These are phyloP conservation scores for Apiotrichum brassicae DNA, from an alignment of 1,284 basidiomycete species.

Conservation along the genomic window DNA sequence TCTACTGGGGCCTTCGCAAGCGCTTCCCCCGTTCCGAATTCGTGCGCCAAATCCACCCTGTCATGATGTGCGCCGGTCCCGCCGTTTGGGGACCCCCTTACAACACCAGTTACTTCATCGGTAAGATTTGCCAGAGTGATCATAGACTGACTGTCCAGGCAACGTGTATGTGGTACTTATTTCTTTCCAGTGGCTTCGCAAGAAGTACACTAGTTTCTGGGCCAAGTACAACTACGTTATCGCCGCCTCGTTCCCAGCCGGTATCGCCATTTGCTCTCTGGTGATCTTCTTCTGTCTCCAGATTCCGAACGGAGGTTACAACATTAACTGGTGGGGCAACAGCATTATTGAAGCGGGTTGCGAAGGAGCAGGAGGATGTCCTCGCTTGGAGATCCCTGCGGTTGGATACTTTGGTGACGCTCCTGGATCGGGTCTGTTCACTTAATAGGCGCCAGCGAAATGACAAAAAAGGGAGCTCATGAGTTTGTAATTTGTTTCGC, in stretches of 20 bases:
- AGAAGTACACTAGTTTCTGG: constrained; percentile 37
- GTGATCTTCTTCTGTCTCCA: constrained; percentile 36
- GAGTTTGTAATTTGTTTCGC: too few relatives aligned
- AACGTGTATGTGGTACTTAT: constrained; percentile 18
- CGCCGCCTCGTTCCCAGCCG: constrained; percentile 41
- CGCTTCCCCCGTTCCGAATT: constrained; percentile 8
- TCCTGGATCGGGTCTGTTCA: constrained; percentile 2
- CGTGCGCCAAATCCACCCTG: constrained; percentile 16
- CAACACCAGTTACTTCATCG: constrained; percentile 33
- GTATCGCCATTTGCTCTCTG: constrained; percentile 36
- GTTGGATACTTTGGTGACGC: constrained; percentile 26
- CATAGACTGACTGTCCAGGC: neutral
- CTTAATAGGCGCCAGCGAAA: too few relatives aligned
- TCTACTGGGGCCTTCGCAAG: constrained; percentile 17
- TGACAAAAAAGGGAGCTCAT: too few relatives aligned
- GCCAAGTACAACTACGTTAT: constrained; percentile 41
- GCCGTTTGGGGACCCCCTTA: constrained; percentile 22
- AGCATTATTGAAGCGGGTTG: constrained; percentile 12
- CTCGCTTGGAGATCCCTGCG: constrained; percentile 18
- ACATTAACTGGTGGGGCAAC: constrained; percentile 26
- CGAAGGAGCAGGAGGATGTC: constrained; percentile 17
- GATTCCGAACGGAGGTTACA: constrained; percentile 16
- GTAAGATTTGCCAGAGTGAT: constrained; percentile 10
- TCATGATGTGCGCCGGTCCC: constrained; percentile 14
- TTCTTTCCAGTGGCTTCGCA: constrained; percentile 35